These are phyloP conservation scores for Uronychia setigera DNA, from an alignment of 73 alveolate genomes.

Conservation along the genomic window DNA sequence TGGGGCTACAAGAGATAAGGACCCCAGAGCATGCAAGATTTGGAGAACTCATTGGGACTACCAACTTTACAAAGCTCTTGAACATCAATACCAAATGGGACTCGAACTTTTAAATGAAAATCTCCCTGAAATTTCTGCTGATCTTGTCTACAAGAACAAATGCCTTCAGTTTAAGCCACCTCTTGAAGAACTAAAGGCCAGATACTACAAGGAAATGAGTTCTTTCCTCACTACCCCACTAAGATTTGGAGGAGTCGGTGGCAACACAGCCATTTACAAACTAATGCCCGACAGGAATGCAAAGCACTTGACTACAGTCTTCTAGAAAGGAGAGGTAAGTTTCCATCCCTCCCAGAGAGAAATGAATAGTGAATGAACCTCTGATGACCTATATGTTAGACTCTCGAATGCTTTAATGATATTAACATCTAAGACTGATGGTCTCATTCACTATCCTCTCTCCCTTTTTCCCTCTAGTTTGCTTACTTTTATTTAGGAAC, in stretches of 20 bases:
- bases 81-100: constrained; percentile 96
- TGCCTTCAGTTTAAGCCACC: constrained; percentile 96
- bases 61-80: constrained; percentile 95
- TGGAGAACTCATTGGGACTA: constrained; percentile 97
- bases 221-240: constrained; percentile 93
- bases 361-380: not conserved
- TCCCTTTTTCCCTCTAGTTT: constrained; percentile 7
- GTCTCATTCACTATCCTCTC: constrained; percentile 24
- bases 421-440: constrained; percentile 48
- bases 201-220: constrained; percentile 91
- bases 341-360: not conserved
- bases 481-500: constrained; percentile 33
- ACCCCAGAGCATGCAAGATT: constrained; percentile 70
- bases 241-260: constrained; percentile 96
- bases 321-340: constrained; percentile 90
- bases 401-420: constrained; percentile 13
- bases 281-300: constrained; percentile 97
- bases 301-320: constrained; percentile 89
- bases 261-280: constrained; percentile 94
- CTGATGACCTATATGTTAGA: constrained; percentile 19
- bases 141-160: constrained; percentile 88
- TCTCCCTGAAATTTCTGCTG: constrained; percentile 97
- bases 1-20: constrained; percentile 70
- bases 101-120: constrained; percentile 93
- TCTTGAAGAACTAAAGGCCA: constrained; percentile 95